phyloP scores from a whole-genome alignment of 2,329 filamentous ascomycete genomes.

The Talaromyces piceae region DNA sequence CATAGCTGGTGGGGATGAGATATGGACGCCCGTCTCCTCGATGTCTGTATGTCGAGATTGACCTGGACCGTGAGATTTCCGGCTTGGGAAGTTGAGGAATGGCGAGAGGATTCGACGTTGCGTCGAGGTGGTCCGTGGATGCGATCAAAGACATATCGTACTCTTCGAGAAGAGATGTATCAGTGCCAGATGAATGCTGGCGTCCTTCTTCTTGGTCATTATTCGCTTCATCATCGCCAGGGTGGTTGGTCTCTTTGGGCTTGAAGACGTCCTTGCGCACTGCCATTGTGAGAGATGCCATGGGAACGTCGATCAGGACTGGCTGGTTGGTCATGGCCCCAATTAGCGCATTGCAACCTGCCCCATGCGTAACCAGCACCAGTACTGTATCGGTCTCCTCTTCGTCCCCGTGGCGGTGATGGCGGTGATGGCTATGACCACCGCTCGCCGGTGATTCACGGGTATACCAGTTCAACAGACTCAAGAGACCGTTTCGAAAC shows the following conservation, averaged over 20 bases:
- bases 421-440: slow-evolving; percentile 34
- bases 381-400: slow-evolving; percentile 69
- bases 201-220: slow-evolving; percentile 7
- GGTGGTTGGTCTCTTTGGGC: slow-evolving; percentile 6
- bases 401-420: slow-evolving; percentile 47
- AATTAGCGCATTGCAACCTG: slow-evolving; percentile 91
- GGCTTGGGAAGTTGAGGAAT: slow-evolving; percentile 18
- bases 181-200: slow-evolving; percentile 16
- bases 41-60: slow-evolving; percentile 26
- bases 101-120: slow-evolving; percentile 30
- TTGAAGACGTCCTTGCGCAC: slow-evolving; percentile 46
- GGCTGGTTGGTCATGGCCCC: slow-evolving; percentile 87
- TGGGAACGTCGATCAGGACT: slow-evolving; percentile 79
- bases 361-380: slow-evolving; percentile 85
- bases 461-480: slow-evolving; percentile 74
- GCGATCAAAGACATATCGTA: slow-evolving; percentile 55
- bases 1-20: slow-evolving; percentile 11
- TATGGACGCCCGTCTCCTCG: slow-evolving; percentile 14
- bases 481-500: slow-evolving; percentile 71
- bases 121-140: slow-evolving; percentile 54
- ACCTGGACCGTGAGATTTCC: slow-evolving; percentile 16
- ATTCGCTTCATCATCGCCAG: slow-evolving; percentile 5
- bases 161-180: slow-evolving; percentile 35
- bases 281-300: slow-evolving; percentile 88
- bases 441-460: slow-evolving; percentile 32